phyloP scores from a whole-genome alignment of 441 rosid species.

The Kokia cookei region DNA sequence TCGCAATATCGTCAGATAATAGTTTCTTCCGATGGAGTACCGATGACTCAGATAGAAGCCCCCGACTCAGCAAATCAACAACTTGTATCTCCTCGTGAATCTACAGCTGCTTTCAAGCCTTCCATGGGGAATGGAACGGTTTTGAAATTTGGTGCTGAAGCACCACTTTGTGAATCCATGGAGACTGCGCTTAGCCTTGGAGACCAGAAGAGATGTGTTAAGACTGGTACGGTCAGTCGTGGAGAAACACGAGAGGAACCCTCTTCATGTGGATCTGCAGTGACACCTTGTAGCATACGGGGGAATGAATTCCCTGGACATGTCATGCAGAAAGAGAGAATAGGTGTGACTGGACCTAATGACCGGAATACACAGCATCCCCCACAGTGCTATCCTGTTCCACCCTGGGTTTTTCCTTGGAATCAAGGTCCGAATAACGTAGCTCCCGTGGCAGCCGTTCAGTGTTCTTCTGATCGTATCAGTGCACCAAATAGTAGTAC shows the following conservation, averaged over 20 bases:
- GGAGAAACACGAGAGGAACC: slow-evolving; percentile 31
- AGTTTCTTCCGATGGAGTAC: slow-evolving; percentile 43
- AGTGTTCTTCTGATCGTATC: slow-evolving; percentile 23
- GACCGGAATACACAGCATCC: slow-evolving; percentile 22
- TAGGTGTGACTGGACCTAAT: slow-evolving; percentile 18
- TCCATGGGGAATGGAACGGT: slow-evolving; percentile 41
- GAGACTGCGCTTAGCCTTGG: slow-evolving; percentile 48
- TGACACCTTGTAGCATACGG: slow-evolving; percentile 19
- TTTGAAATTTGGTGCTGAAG: slow-evolving; percentile 54
- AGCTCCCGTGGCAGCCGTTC: slow-evolving; percentile 24
- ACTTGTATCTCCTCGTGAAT: slow-evolving; percentile 28
- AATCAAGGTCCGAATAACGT: slow-evolving; percentile 30
- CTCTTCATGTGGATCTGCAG: slow-evolving; percentile 26
- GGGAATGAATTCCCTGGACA: slow-evolving; percentile 25
- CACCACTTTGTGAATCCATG: slow-evolving; percentile 53
- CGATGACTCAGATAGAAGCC: slow-evolving; percentile 28
- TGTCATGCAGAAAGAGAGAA: slow-evolving; percentile 24
- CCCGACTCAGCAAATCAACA: slow-evolving; percentile 35
- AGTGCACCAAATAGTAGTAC: slow-evolving; percentile 13
- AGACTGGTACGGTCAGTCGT: slow-evolving; percentile 20
- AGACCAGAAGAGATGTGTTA: slow-evolving; percentile 30
- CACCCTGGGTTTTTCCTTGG: slow-evolving; percentile 48
- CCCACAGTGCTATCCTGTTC: slow-evolving; percentile 30
- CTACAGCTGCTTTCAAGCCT: slow-evolving; percentile 26
- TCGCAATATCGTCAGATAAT: slow-evolving; percentile 46